Percentiles rank a stretch among this genome's conserved stretches.
Evolutionary conservation across 2,329 filamentous ascomycete species (phyloP).

Genomic region (Botryosphaeria dothidea): DNA sequence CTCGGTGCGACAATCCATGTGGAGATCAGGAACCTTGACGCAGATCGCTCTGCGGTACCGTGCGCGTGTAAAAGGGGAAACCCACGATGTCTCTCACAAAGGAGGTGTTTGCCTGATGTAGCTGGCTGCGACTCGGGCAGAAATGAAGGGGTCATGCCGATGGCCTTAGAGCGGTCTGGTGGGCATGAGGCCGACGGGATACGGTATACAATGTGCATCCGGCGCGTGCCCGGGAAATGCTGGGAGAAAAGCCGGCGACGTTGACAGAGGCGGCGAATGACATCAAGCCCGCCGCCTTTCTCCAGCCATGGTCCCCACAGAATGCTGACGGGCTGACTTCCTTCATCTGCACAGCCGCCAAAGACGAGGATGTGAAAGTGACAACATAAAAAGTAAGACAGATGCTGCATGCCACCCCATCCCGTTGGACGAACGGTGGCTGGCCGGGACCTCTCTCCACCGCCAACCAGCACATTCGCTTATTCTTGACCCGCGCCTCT

Average conservation of each 20-base stretch:
- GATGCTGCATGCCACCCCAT: too few relatives aligned
- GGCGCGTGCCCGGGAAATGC: neutral
- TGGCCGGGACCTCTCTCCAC: too few relatives aligned
- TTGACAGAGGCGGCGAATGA: neutral
- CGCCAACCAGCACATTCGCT: neutral
- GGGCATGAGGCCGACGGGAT: neutral
- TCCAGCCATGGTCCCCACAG: neutral
- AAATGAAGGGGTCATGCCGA: neutral
- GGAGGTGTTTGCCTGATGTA: neutral
- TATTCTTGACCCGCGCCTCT: neutral
- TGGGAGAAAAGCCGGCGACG: neutral
- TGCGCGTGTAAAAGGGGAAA: neutral
- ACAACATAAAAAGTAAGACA: too few relatives aligned
- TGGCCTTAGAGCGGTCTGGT: neutral
- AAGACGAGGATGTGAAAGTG: neutral
- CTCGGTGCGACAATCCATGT: neutral
- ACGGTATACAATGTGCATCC: neutral
- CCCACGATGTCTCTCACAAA: neutral
- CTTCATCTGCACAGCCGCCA: constrained; percentile 5
- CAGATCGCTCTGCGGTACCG: constrained; percentile 6
- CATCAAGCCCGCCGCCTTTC: neutral
- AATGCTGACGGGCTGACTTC: constrained; percentile 7
- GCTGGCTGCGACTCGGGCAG: neutral
- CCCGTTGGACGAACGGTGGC: too few relatives aligned
- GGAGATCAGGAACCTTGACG: neutral